Percentiles rank a stretch among this genome's conserved stretches.
These are phyloP conservation scores for Brettanomyces nanus DNA, from an alignment of 805 yeast species.

Conservation along the genomic window DNA sequence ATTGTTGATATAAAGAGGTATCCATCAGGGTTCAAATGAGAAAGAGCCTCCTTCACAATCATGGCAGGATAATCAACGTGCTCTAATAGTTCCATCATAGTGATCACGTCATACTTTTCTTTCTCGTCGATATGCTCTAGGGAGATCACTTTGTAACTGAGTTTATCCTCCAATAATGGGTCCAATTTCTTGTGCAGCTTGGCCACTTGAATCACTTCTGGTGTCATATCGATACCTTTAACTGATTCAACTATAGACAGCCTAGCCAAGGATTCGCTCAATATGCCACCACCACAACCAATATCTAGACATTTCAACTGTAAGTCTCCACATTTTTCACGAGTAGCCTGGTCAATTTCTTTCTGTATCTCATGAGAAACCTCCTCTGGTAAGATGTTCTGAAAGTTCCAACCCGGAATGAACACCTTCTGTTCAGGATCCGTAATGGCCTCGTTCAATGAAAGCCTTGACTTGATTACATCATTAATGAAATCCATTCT, in stretches of 20 bases:
- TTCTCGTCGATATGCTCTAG: constrained; percentile 45
- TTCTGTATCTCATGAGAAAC: constrained; percentile 38
- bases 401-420: constrained; percentile 65
- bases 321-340: constrained; percentile 26
- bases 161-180: constrained; percentile 41
- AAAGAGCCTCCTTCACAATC: constrained; percentile 60
- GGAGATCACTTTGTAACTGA: constrained; percentile 53
- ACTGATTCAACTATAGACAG: constrained; percentile 54
- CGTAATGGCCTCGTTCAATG: constrained; percentile 32
- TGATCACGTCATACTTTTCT: constrained; percentile 63
- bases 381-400: constrained; percentile 54
- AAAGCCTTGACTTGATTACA: constrained; percentile 39
- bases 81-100: constrained; percentile 91
- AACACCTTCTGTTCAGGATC: constrained; percentile 41
- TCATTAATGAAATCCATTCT: constrained; percentile 80
- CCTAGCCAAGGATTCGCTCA: constrained; percentile 82
- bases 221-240: constrained; percentile 77
- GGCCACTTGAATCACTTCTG: constrained; percentile 78
- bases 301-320: constrained; percentile 64
- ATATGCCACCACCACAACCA: constrained; percentile 98
- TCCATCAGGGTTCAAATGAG: constrained; percentile 71
- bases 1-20: constrained; percentile 84
- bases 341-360: constrained; percentile 43
- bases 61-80: constrained; percentile 83
- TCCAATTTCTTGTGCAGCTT: constrained; percentile 57